Conservation (phyloP, 768 basidiomycete species). For the Xerocomus brunneocitrinus region DNA sequence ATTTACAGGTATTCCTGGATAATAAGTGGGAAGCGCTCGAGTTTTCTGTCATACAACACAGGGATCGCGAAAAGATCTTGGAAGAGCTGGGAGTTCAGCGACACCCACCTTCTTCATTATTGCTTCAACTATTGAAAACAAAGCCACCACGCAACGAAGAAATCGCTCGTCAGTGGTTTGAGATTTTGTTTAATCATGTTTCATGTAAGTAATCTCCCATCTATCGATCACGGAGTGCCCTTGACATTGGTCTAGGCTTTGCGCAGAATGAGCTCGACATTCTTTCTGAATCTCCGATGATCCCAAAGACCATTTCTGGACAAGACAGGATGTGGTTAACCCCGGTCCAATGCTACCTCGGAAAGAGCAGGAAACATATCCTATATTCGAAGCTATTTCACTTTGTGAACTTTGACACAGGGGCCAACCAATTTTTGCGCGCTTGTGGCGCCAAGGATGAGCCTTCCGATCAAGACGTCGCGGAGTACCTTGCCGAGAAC, state of each 20-base stretch:
- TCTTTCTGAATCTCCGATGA: slow-evolving; percentile 54
- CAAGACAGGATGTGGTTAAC: slow-evolving; percentile 34
- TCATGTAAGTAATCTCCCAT: slow-evolving; percentile 36
- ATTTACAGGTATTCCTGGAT: slow-evolving; percentile 20
- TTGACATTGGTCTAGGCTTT: slow-evolving; percentile 44
- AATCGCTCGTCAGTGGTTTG: slow-evolving; percentile 61
- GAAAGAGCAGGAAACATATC: not conserved
- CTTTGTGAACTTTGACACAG: slow-evolving; percentile 80
- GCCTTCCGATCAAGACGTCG: slow-evolving; percentile 78
- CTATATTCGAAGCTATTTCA: slow-evolving; percentile 55
- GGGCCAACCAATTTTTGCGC: slow-evolving; percentile 74
- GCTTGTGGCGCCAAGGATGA: slow-evolving; percentile 81
- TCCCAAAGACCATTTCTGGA: slow-evolving; percentile 46
- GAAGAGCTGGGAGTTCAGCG: slow-evolving; percentile 60
- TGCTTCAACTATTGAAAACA: slow-evolving; percentile 52
- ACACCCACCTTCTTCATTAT: slow-evolving; percentile 55
- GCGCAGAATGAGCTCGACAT: slow-evolving; percentile 43
- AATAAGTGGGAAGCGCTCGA: slow-evolving; percentile 52
- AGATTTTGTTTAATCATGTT: slow-evolving; percentile 54
- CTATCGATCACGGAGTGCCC: not conserved
- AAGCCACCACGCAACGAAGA: slow-evolving; percentile 47
- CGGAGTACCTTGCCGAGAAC: slow-evolving; percentile 57
- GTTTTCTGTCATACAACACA: slow-evolving; percentile 57
- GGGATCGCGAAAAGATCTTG: slow-evolving; percentile 41
- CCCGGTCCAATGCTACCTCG: slow-evolving; percentile 64